Percentiles rank a stretch among this genome's conserved stretches.
Conservation (phyloP, 805 yeast genomes). For the Blastobotrys terrestris region DNA sequence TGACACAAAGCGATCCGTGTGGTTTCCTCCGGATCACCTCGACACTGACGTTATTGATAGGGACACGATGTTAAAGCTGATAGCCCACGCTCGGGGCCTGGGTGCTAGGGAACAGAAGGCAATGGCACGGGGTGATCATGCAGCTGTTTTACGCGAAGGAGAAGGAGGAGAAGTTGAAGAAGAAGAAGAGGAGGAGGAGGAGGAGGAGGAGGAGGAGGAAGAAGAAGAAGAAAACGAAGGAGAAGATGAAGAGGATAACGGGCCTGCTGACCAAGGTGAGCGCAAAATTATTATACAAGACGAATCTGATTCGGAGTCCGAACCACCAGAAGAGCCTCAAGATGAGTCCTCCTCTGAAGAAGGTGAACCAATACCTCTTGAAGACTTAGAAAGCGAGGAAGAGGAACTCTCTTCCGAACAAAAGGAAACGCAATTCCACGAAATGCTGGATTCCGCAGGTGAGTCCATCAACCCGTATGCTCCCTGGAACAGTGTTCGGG, state of each 20-base stretch:
- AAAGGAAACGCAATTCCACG: conserved; percentile 25
- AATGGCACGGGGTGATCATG: not conserved
- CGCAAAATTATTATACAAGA: not conserved
- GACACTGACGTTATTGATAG: conserved; percentile 27
- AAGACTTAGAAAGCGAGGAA: conserved; percentile 18
- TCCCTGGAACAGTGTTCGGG: conserved; percentile 43
- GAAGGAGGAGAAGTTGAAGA: conserved; percentile 5
- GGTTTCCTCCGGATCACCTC: conserved; percentile 34
- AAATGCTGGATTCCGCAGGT: conserved; percentile 30
- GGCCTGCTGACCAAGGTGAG: not conserved
- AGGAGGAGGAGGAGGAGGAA: conserved; percentile 6
- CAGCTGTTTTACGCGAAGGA: not conserved
- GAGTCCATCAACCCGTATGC: conserved; percentile 38
- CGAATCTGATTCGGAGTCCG: not conserved
- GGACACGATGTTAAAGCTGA: conserved; percentile 28
- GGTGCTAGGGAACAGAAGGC: conserved; percentile 15
- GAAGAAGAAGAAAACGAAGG: conserved; percentile 9
- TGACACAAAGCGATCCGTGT: conserved; percentile 27
- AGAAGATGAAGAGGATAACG: conserved; percentile 22
- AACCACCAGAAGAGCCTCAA: conserved; percentile 19
- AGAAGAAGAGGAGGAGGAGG: conserved; percentile 16
- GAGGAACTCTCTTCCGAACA: conserved; percentile 9
- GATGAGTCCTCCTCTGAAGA: conserved; percentile 13
- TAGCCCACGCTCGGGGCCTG: conserved; percentile 38
- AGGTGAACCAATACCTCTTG: not conserved